Base-by-base conservation (phyloP, 75 land plant species). In the Sequoiadendron giganteum region DNA sequence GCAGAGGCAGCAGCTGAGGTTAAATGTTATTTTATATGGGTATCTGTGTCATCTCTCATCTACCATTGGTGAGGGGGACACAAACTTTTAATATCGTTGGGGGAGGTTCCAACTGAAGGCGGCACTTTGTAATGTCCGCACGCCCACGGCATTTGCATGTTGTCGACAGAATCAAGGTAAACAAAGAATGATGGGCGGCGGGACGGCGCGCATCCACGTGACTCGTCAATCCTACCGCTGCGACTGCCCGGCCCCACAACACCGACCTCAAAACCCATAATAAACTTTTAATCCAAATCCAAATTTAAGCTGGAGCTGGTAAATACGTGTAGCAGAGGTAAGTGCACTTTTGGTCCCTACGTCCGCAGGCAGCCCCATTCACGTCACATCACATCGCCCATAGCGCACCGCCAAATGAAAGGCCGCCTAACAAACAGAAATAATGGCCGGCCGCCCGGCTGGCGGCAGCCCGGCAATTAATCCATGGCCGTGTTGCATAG, bases 141-240 rank as follows among this genome's bases (percentile, higher is more conserved):
- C 77, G 77, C 77, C 38, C 34, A 73, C 77, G 34, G 15, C 77
- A 73, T 34, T 34, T 10, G 13, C 38, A 32, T 73, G 38, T 32
- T 73, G 77, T 73, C 34, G 77, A 73, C 13, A 25, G 9, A 65
- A 65, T 65, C 70, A 32, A 73, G 36, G 36, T 10, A 2, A 70
- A 28, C 34, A 30, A 5, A 9, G 10, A 34, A 73, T 68, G 13
- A 68, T 70, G 77, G 77, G 77, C 77, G 77, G 77, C 77, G 77
- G 38, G 77, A 75, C 77, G 77, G 77, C 77, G 77, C 77, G 39
- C 77, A 13, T 25, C 77, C 77, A 75, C 77, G 77, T 75, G 77
- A 75, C 34, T 75, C 34, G 77, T 32, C 77, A 75, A 75, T 75
- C 77, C n/a, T 75, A 3, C 72, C 30, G n/a, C 72, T 8, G 30